Base-by-base conservation (phyloP, 306 rosid species). In the Lablab purpureus region DNA sequence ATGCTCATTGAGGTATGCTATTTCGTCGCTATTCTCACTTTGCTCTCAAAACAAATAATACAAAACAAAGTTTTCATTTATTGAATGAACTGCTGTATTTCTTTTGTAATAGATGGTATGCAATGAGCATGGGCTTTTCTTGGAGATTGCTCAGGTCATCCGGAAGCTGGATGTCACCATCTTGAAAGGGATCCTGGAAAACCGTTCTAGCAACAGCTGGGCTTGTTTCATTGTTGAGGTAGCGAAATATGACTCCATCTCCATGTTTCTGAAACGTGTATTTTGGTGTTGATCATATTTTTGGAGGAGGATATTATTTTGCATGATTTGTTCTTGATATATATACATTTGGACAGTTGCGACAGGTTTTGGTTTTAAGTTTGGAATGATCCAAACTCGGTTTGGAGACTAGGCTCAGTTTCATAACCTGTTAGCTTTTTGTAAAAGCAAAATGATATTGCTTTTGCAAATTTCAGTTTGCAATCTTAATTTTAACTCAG, bases 201-300 rank as follows among this genome's bases (percentile, higher is more conserved):
- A 72, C 68, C 88, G 84, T 73, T 86, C 90, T 32, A 83, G 76
- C 51, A 69, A 74, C 36, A 58, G 72, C 13, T 91, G 94, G 94
- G 99, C 98, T 47, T 85, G 84, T 85, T 95, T 95, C 83, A 69
- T 91, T 11, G 89, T 95, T 22, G 90, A 95, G 99, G 99, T 95
- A 87, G 2, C 37, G 7, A 58, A 62, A 23, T 19, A 15, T 18
- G 28, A 60, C 7, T 47, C 10, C 6, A 10, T 4, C 6, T 59
- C 4, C 18, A 25, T 60, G 22, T 6, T 13, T 9, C 45, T 40
- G 45, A 11, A 18, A 19, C 25, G 11, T 51, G 9, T 51, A 6
- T 51, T 51, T 8, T 0, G 4, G 10, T 51, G 12, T 3, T 51
- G 4, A 18, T 14, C 54, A 15, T 15, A 17, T 43, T 11, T 43